Conservation (phyloP, 1,139 yeast genomes). For the Nadsonia starkeyi-henricii region DNA sequence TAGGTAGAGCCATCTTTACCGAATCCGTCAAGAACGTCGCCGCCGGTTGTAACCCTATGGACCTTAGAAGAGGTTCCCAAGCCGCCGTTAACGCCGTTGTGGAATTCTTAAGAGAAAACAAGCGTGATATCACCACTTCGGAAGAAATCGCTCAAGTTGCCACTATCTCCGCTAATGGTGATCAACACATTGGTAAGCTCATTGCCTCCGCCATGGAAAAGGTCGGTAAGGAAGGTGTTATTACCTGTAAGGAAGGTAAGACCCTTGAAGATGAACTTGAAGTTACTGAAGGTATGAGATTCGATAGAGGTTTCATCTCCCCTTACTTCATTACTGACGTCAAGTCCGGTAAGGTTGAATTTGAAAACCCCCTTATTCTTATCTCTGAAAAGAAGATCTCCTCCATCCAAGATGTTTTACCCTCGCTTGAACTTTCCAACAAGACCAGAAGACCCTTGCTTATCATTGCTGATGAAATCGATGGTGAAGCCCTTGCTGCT, state of each 20-base stretch:
- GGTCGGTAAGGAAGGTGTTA: slow-evolving; percentile 98
- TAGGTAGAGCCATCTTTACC: slow-evolving; percentile 93
- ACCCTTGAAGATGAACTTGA: slow-evolving; percentile 94
- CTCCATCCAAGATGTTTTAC: slow-evolving; percentile 82
- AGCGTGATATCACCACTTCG: slow-evolving; percentile 92
- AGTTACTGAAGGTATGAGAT: slow-evolving; percentile 98
- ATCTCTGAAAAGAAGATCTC: slow-evolving; percentile 92
- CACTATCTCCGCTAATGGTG: slow-evolving; percentile 97
- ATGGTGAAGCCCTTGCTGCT: slow-evolving; percentile 98
- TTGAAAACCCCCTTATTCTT: slow-evolving; percentile 84
- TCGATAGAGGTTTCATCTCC: slow-evolving; percentile 96
- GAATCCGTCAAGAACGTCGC: slow-evolving; percentile 97
- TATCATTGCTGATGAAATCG: slow-evolving; percentile 92
- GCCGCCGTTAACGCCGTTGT: slow-evolving; percentile 97
- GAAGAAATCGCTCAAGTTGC: slow-evolving; percentile 98
- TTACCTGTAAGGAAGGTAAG: slow-evolving; percentile 95
- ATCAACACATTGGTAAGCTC: slow-evolving; percentile 81
- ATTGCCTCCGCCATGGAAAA: slow-evolving; percentile 98
- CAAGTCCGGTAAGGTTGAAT: slow-evolving; percentile 93
- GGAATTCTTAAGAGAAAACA: slow-evolving; percentile 73
- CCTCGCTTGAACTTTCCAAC: slow-evolving; percentile 89
- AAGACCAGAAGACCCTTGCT: slow-evolving; percentile 91
- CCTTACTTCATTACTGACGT: slow-evolving; percentile 97
- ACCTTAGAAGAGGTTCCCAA: slow-evolving; percentile 95
- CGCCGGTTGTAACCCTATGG: slow-evolving; percentile 99